phyloP scores from a whole-genome alignment of 2,329 filamentous ascomycete species.

The Tolypocladium nubicola region DNA sequence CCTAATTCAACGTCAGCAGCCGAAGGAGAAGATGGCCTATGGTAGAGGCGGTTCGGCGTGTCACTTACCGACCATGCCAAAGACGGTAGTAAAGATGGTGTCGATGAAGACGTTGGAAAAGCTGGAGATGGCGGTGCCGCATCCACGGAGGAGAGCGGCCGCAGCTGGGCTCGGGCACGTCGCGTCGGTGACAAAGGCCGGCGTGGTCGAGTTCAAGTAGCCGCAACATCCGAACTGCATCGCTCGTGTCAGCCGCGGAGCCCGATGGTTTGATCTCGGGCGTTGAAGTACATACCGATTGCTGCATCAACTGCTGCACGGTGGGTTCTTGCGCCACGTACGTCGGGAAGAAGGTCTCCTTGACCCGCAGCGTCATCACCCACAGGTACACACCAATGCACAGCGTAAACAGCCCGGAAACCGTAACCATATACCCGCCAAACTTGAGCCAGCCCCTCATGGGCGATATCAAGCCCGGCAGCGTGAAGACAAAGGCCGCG shows the following conservation, averaged over 20 bases:
- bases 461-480: constrained; percentile 61
- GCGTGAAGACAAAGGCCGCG: constrained; percentile 54
- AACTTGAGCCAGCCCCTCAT: constrained; percentile 60
- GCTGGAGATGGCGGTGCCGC: constrained; percentile 53
- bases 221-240: constrained; percentile 69
- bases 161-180: constrained; percentile 60
- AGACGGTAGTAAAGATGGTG: constrained; percentile 67
- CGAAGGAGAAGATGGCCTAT: background rate
- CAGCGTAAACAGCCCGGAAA: constrained; percentile 54
- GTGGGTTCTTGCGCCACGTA: constrained; percentile 47
- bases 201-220: constrained; percentile 61
- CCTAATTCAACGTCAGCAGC: constrained; percentile 21
- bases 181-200: constrained; percentile 59
- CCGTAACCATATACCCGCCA: constrained; percentile 52
- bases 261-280: background rate
- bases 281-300: constrained; percentile 38
- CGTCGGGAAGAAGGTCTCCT: constrained; percentile 47
- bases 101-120: constrained; percentile 66
- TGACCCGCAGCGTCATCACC: constrained; percentile 62
- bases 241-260: background rate
- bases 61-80: constrained; percentile 60
- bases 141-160: constrained; percentile 60
- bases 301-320: constrained; percentile 61
- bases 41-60: background rate
- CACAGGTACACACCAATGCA: constrained; percentile 57